Conservation (phyloP, 2,329 filamentous ascomycete species). For the Fusarium caatingaense region DNA sequence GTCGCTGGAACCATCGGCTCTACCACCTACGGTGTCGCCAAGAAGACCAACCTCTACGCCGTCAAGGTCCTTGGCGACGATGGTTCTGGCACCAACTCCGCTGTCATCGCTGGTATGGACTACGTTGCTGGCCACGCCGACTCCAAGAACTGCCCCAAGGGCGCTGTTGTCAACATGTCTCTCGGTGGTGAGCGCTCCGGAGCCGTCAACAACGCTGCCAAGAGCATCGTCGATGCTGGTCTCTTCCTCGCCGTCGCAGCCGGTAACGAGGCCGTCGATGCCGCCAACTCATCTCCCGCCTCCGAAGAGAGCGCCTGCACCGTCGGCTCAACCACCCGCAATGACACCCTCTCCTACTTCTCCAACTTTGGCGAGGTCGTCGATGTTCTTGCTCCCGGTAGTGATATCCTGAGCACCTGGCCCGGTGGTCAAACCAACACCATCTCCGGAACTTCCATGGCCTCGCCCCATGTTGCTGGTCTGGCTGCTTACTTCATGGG, state of each 20-base stretch:
- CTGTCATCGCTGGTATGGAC: conserved; percentile 60
- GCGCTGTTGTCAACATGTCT: conserved; percentile 67
- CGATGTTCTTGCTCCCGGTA: conserved; percentile 65
- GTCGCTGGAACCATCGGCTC: conserved; percentile 52
- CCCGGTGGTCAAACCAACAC: conserved; percentile 53
- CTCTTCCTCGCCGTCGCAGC: conserved; percentile 68
- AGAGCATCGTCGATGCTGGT: conserved; percentile 57
- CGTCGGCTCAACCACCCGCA: conserved; percentile 60
- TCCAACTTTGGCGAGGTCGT: conserved; percentile 64
- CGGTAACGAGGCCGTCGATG: conserved; percentile 62
- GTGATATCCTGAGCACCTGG: conserved; percentile 61
- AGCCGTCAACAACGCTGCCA: conserved; percentile 63
- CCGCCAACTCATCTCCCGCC: conserved; percentile 59
- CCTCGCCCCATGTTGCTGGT: conserved; percentile 57
- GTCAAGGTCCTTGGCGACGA: conserved; percentile 59
- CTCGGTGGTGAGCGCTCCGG: conserved; percentile 61
- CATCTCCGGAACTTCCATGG: conserved; percentile 61
- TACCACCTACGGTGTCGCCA: conserved; percentile 54
- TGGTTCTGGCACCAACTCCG: conserved; percentile 51
- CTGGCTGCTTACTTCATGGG: conserved; percentile 59
- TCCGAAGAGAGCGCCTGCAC: conserved; percentile 62
- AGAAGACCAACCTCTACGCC: conserved; percentile 56
- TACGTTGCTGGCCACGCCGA: conserved; percentile 54
- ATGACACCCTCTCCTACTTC: conserved; percentile 58
- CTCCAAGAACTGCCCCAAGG: conserved; percentile 55